Evolutionary conservation across 23 red algal genomes (phyloP).

Genomic region (Gracilaria domingensis): DNA sequence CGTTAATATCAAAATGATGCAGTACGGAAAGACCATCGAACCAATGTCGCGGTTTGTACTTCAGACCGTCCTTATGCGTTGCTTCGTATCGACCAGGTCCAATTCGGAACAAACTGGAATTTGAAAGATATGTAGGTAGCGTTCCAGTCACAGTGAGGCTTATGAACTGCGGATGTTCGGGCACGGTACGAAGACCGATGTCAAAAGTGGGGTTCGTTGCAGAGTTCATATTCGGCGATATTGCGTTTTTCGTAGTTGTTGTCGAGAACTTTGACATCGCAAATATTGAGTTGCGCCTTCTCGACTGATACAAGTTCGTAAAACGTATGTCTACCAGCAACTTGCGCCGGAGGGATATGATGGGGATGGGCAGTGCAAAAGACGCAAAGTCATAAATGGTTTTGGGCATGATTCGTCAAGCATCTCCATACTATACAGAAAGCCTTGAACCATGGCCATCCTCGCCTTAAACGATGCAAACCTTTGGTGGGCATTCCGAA

Average conservation of each 20-base stretch:
- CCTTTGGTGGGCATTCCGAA: too few species aligned
- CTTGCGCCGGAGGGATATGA: too few species aligned
- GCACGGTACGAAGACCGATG: constrained; percentile 51
- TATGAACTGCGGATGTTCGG: constrained; percentile 15
- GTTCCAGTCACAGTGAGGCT: constrained; percentile 22
- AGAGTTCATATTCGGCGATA: not conserved
- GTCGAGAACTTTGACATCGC: not conserved
- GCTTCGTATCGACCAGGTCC: constrained; percentile 69
- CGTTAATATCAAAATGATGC: constrained; percentile 52
- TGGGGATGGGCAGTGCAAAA: too few species aligned
- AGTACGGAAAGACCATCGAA: constrained; percentile 51
- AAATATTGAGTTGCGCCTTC: not conserved
- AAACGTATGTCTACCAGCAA: not conserved
- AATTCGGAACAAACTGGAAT: constrained; percentile 50
- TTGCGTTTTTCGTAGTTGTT: not conserved
- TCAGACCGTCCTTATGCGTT: constrained; percentile 18
- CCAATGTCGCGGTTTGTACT: constrained; percentile 43
- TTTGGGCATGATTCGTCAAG: too few species aligned
- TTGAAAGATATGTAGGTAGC: constrained; percentile 49
- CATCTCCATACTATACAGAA: too few species aligned
- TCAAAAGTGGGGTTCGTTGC: not conserved
- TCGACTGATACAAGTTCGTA: not conserved
- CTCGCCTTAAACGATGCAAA: too few species aligned
- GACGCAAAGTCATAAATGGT: too few species aligned
- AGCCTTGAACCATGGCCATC: too few species aligned